These are phyloP conservation scores for Xeromyces bisporus DNA, from an alignment of 495 filamentous ascomycete genomes.

Conservation along the genomic window DNA sequence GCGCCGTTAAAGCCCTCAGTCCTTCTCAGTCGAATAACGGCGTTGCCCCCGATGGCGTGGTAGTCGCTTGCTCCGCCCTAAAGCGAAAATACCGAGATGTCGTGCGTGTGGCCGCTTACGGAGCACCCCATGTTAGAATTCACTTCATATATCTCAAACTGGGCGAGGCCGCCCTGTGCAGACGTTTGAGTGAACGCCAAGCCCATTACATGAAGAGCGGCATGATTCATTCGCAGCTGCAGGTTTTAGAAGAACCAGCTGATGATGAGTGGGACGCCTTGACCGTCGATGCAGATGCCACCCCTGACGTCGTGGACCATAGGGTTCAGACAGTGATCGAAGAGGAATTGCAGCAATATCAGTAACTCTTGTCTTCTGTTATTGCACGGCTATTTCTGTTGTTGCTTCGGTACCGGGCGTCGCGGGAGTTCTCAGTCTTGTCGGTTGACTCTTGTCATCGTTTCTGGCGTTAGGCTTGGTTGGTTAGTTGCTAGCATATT, in stretches of 20 bases:
- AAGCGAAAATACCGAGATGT: slow-evolving; percentile 97
- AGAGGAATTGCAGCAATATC: slow-evolving; percentile 18
- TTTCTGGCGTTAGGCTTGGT: no score
- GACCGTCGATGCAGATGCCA: slow-evolving; percentile 57
- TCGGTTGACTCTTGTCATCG: no score
- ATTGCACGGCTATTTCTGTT: no score
- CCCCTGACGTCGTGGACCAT: slow-evolving; percentile 46
- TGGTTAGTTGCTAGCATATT: no score
- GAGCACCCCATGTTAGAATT: slow-evolving; percentile 55
- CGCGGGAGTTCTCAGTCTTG: no score
- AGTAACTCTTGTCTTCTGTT: slow-evolving; percentile 5
- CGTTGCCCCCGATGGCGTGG: slow-evolving; percentile 52
- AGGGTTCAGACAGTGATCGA: slow-evolving; percentile 41
- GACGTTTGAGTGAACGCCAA: slow-evolving; percentile 54
- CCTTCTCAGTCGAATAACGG: slow-evolving; percentile 27
- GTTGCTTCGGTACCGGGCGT: no score
- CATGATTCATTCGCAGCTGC: slow-evolving; percentile 93
- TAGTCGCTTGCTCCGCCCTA: slow-evolving; percentile 88
- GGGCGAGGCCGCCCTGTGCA: slow-evolving; percentile 51
- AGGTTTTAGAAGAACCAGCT: slow-evolving; percentile 60
- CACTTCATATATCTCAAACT: slow-evolving; percentile 90
- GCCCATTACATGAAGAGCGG: slow-evolving; percentile 92
- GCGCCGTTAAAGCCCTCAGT: slow-evolving; percentile 48
- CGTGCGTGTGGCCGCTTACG: slow-evolving; percentile 75
- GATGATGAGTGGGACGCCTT: slow-evolving; percentile 70